phyloP scores from a whole-genome alignment of 805 yeast species.

The Cyberlindnera galapagoensis region DNA sequence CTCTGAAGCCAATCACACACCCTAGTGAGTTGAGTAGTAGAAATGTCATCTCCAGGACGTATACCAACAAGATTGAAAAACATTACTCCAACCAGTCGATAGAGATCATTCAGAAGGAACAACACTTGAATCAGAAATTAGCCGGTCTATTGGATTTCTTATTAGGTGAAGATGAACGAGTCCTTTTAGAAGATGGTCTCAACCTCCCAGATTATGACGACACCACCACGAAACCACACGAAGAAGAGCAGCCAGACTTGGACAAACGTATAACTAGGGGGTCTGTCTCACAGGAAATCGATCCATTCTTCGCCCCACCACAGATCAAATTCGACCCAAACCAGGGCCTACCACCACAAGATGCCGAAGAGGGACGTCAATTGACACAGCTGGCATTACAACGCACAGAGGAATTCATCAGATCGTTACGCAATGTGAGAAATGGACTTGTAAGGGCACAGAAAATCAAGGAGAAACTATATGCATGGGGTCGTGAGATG shows the following conservation, averaged over 20 bases:
- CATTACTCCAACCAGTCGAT: conserved; percentile 67
- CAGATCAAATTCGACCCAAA: conserved; percentile 35
- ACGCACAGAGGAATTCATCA: conserved; percentile 78
- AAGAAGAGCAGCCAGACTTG: conserved; percentile 12
- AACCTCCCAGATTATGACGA: conserved; percentile 59
- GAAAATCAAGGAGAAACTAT: conserved; percentile 60
- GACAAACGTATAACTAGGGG: conserved; percentile 27
- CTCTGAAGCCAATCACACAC: conserved; percentile 72
- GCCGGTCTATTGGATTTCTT: conserved; percentile 69
- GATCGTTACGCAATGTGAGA: conserved; percentile 69
- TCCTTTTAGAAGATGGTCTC: conserved; percentile 55
- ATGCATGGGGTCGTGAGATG: conserved; percentile 83
- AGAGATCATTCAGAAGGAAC: conserved; percentile 76
- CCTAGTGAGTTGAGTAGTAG: conserved; percentile 75
- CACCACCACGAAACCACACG: conserved; percentile 18
- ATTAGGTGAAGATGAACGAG: conserved; percentile 80
- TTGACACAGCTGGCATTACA: conserved; percentile 74
- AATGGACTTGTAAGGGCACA: conserved; percentile 74
- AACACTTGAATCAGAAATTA: conserved; percentile 63
- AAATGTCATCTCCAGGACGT: conserved; percentile 63
- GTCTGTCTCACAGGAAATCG: conserved; percentile 30
- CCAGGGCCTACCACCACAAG: conserved; percentile 44
- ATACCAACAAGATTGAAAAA: conserved; percentile 46
- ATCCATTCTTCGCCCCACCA: conserved; percentile 67
- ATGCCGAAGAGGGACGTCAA: conserved; percentile 66